Base-by-base conservation (phyloP, 2,329 filamentous ascomycete genomes). In the Pyrenophora teres region DNA sequence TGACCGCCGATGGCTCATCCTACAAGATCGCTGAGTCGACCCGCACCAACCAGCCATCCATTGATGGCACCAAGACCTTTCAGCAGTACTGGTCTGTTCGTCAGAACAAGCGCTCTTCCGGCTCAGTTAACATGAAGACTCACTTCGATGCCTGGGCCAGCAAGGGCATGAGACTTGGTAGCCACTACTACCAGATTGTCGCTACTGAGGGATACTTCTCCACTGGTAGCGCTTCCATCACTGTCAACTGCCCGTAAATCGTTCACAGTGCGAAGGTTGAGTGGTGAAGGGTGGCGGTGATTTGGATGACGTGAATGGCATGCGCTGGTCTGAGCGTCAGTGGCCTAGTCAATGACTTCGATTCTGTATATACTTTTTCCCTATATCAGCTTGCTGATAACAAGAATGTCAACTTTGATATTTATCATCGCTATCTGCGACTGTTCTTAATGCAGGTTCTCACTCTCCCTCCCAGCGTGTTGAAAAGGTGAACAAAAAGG, bases 21-120 rank as follows among this genome's bases (percentile, higher is more conserved):
- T 73, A 73, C 63, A 65, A 65, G 56, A 69, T 73, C 42, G 63
- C 61, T 4, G 54, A 62, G 46, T 57, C 56, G 35, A 67, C 63
- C 36, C 68, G 69, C 31, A 59, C 61, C 57, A 78, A 81, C 57
- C 68, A 71, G 44, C 79, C 79, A n/a, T 78, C 75, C 40, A 81
- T 81, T 43, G 68, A 77, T 33, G 80, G 80, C 33, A 81, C 77
- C 25, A 56, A 62, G 39, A 82, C 78, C 44, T 82, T 83, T 65
- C 70, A 78, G 64, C 81, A 83, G 71, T 83, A 76, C 72, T 82
- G 77, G 79, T 71, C 67, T 46, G 68, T 73, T 46, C 66, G 70
- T 43, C 50, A 60, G 41, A 59, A 59, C 49, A 71, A 72, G 64
- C 65, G 70, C 33, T 62, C 54, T 46, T 55, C 62, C 38, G 69